A percentile compares a stretch with the other conserved stretches of the same genome.
Conservation (phyloP, 306 rosid species). For the Malus sieversii region DNA sequence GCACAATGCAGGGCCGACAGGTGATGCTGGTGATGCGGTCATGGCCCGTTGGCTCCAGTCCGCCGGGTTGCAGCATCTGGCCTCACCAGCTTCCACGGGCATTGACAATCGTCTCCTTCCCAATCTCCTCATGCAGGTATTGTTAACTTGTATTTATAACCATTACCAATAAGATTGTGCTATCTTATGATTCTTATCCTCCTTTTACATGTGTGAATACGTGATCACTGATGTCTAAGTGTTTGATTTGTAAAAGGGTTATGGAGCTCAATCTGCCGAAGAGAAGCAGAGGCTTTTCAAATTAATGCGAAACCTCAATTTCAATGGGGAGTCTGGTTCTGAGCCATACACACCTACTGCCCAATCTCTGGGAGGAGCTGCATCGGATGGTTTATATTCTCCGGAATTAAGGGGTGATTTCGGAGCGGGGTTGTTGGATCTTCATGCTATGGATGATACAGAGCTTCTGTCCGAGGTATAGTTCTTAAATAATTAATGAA, state of each 20-base stretch:
- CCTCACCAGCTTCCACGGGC: conserved; percentile 84
- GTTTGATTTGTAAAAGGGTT: conserved; percentile 50
- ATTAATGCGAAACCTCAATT: conserved; percentile 86
- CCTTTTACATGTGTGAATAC: not conserved
- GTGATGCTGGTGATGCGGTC: conserved; percentile 93
- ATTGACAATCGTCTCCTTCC: conserved; percentile 83
- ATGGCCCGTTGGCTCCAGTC: conserved; percentile 99
- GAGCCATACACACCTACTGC: conserved; percentile 68
- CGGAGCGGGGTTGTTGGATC: conserved; percentile 97
- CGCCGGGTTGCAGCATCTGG: conserved; percentile 99
- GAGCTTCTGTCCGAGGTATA: conserved; percentile 89
- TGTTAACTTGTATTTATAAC: not conserved
- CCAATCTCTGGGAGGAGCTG: conserved; percentile 52
- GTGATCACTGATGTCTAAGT: conserved; percentile 10
- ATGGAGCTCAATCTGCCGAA: conserved; percentile 94
- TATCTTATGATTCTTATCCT: not conserved
- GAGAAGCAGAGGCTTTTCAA: conserved; percentile 90
- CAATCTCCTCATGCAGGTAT: conserved; percentile 83
- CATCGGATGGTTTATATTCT: conserved; percentile 64
- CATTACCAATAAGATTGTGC: not conserved
- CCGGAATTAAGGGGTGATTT: conserved; percentile 91
- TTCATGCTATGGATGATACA: conserved; percentile 98
- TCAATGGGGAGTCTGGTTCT: conserved; percentile 85
- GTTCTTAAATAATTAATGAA: not conserved
- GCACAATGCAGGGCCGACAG: conserved; percentile 62